Evolutionary conservation across 2,329 filamentous ascomycete genomes (phyloP).

Genomic region (Pyricularia sp.): DNA sequence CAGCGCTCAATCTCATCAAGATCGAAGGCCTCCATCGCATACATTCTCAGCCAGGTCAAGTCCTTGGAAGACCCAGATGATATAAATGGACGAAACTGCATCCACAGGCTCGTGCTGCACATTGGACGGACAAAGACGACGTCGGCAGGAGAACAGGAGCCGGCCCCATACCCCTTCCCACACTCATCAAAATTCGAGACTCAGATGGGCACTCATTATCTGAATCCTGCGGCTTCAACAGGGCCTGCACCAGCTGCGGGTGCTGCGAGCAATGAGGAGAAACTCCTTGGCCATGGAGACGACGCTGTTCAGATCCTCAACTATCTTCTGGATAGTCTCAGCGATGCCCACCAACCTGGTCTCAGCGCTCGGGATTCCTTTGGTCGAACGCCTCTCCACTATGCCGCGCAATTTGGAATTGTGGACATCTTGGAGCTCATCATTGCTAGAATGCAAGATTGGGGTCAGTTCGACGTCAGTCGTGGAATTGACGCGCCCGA

Average conservation of each 20-base stretch:
- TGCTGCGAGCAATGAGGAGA: slow-evolving; percentile 57
- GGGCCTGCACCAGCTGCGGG: slow-evolving; percentile 36
- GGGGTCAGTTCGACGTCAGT: slow-evolving; percentile 76
- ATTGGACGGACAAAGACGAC: slow-evolving; percentile 66
- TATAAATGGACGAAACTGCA: slow-evolving; percentile 86
- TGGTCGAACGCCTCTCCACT: slow-evolving; percentile 80
- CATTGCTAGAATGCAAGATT: slow-evolving; percentile 80
- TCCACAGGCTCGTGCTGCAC: slow-evolving; percentile 86
- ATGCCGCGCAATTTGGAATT: slow-evolving; percentile 90
- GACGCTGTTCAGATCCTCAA: slow-evolving; percentile 61
- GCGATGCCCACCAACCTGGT: slow-evolving; percentile 55
- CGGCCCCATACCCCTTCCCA: slow-evolving; percentile 39
- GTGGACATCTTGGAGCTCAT: slow-evolving; percentile 82
- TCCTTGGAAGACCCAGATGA: slow-evolving; percentile 80
- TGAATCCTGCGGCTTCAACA: slow-evolving; percentile 63
- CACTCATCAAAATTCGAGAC: slow-evolving; percentile 23
- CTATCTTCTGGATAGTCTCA: slow-evolving; percentile 58
- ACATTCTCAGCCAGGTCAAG: slow-evolving; percentile 58
- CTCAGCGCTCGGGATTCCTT: slow-evolving; percentile 66
- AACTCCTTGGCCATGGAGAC: slow-evolving; percentile 59
- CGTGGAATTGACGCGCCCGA: slow-evolving; percentile 76
- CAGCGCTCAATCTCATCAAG: slow-evolving; percentile 67
- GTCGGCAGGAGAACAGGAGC: slow-evolving; percentile 36
- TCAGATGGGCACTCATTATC: slow-evolving; percentile 59
- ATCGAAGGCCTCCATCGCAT: slow-evolving; percentile 60